Evolutionary conservation across 495 filamentous ascomycete species (phyloP), one percentile per base, ranked within the genome.

Genomic region (Ascodesmis nigricans): DNA sequence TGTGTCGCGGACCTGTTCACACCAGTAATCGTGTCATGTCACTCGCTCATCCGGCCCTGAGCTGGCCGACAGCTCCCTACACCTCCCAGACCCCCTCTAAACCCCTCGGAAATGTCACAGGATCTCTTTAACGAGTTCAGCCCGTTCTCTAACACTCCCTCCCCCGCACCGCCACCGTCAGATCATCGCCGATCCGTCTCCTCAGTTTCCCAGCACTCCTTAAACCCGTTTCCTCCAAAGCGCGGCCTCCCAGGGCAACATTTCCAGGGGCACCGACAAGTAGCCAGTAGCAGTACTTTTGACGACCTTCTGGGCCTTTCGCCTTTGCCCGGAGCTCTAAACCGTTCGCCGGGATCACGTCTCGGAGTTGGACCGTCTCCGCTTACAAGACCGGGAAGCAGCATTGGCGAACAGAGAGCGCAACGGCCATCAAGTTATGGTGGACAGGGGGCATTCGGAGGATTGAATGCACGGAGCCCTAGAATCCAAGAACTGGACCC

Each of bases 121-220:
- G 47, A 52, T 20, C 36, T 51, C 16, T 44, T 52, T 8, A 42
- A 35, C 20, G 48, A 52, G 17, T 51, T 52, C 40, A 41, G 39
- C 38, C 37, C 45, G 3, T 44, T 44, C 29, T 40, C 15, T 11
- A 25, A 18, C 25, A 17, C 35, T 5, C 45, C 18, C 31, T 35
- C 25, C n/a, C 29, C 21, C 19, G 39, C 11, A 23, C 35, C 5
- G 5, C 15, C 3, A 21, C 31, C 31, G 0, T 27, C 22, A 22
- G 26, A 21, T 15, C 9, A 20, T 21, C 29, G 33, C 17, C 24
- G 39, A 6, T 41, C 37, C 31, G 35, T 35, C 22, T 45, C 31
- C 13, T 26, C 22, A 2, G 33, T 36, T 15, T 35, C 35, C 16
- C 21, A 14, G 10, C n/a, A 39, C 15, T 33, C 30, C 25, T 26